phyloP scores from a whole-genome alignment of 495 filamentous ascomycete species.

The Aspergillus olivimuriae region DNA sequence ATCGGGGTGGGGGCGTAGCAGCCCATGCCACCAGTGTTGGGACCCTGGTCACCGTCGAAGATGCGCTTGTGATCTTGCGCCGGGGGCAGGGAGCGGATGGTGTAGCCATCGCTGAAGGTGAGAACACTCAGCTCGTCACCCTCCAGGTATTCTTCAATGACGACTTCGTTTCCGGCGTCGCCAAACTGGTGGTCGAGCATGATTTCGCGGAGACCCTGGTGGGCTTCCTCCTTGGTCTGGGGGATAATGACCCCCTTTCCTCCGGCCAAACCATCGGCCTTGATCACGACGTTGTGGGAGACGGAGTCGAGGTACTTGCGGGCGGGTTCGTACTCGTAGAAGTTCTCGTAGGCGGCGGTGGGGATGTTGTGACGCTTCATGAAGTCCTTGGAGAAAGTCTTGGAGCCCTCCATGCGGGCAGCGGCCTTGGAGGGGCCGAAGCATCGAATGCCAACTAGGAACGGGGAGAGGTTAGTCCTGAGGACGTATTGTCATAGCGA shows the following conservation, averaged over 20 bases:
- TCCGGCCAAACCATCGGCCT: constrained; percentile 78
- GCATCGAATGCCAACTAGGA: constrained; percentile 63
- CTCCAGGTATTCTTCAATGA: constrained; percentile 90
- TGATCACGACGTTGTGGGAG: constrained; percentile 76
- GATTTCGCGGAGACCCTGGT: constrained; percentile 74
- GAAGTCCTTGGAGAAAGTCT: constrained; percentile 97
- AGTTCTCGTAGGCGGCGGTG: constrained; percentile 85
- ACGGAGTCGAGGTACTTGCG: constrained; percentile 68
- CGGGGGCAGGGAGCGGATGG: constrained; percentile 75
- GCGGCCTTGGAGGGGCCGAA: constrained; percentile 86
- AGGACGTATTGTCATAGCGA: not conserved
- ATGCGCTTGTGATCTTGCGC: constrained; percentile 97
- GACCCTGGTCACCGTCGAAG: constrained; percentile 82
- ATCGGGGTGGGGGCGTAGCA: constrained; percentile 90
- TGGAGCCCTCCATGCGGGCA: constrained; percentile 89
- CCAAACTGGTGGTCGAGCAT: constrained; percentile 89
- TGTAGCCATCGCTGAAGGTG: constrained; percentile 85
- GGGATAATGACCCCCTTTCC: constrained; percentile 94
- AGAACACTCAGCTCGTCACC: constrained; percentile 91
- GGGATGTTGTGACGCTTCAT: constrained; percentile 90
- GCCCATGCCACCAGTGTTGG: constrained; percentile 97
- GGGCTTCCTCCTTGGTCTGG: constrained; percentile 70
- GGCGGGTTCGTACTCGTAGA: constrained; percentile 73
- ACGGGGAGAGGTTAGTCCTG: not conserved
- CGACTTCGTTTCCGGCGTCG: constrained; percentile 80